Conservation (phyloP, 75 land plant species). For the Pinus tabuliformis region DNA sequence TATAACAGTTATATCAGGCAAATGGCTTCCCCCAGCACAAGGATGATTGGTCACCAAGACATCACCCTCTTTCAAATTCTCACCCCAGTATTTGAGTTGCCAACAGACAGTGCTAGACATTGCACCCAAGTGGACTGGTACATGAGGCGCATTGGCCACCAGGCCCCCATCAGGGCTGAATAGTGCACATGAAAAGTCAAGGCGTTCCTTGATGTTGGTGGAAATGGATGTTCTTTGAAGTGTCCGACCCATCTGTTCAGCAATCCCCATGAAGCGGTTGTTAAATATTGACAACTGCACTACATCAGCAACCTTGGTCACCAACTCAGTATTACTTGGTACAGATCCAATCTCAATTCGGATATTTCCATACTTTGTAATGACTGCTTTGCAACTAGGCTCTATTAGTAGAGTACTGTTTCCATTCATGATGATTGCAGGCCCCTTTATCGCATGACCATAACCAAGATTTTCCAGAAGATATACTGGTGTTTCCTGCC, state of each 20-base stretch:
- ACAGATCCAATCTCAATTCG: constrained; percentile 60
- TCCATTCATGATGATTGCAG: constrained; percentile 96
- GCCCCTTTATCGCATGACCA: constrained; percentile 75
- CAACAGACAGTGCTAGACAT: constrained; percentile 97
- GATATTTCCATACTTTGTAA: constrained; percentile 96
- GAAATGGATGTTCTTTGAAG: constrained; percentile 98
- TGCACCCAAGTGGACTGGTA: constrained; percentile 97
- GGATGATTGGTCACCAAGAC: constrained; percentile 98
- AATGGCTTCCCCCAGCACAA: constrained; percentile 97
- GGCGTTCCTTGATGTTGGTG: constrained; percentile 94
- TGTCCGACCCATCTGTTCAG: constrained; percentile 99
- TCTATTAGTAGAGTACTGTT: constrained; percentile 95
- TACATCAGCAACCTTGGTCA: constrained; percentile 72
- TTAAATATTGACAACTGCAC: constrained; percentile 94
- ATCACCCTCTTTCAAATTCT: constrained; percentile 91
- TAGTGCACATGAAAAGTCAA: constrained; percentile 98
- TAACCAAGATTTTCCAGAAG: constrained; percentile 78
- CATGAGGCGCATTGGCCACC: constrained; percentile 99
- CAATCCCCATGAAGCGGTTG: constrained; percentile 98
- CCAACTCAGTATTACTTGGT: constrained; percentile 22
- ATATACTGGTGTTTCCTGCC: constrained; percentile 79
- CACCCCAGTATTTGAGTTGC: constrained; percentile 91
- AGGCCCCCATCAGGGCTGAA: constrained; percentile 96
- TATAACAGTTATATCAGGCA: constrained; percentile 97
- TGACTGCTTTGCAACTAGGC: constrained; percentile 73